Evolutionary conservation across 2,329 filamentous ascomycete species (phyloP), one percentile per base, ranked within the genome.

Genomic region (Apiospora aurea): DNA sequence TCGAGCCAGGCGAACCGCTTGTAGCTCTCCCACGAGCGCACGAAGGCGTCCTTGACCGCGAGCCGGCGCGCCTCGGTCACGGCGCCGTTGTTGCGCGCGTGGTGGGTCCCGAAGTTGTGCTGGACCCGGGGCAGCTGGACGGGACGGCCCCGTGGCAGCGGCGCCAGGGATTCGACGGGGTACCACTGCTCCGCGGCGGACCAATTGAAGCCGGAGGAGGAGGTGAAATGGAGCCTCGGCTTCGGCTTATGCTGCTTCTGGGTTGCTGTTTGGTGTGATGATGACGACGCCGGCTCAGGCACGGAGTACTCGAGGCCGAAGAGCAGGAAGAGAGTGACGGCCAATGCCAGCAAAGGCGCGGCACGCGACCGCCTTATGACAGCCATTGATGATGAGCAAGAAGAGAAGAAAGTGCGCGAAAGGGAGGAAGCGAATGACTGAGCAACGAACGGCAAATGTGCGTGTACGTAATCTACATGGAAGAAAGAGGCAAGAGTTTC

Each of bases 1-100:
- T 87, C 85, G 76, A 87, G 85, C 90, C 91, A 93, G 0, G 91
- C 91, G 75, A 88, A 80, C 69, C 85, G 84, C 77, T 86, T 90
- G 80, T 93, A 93, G n/a, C 87, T 87, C 13, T 80, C 77, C 89
- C 90, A 92, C 72, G 87, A 86, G 76, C 87, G 87, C 57, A 82
- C 73, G 75, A 90, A 90, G 75, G 83, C 85, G 66, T 83, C 82
- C 75, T 82, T 84, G 69, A 90, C 85, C 38, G 85, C 85, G 8
- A 24, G 8, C 1, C 69, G 69, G 53, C 69, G 69, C 10, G 24
- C 29, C 38, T 53, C 57, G 26, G 61, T 53, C 16, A 51, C 47
- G 26, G 53, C 41, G 16, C 26, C 69, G 26, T 44, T 64, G 29
- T 21, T 26, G 26, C 3, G 68, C 5, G 26, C 41, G 7, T 44